phyloP scores from a whole-genome alignment of 257 asterid species.

The Solanum chiquidenum region DNA sequence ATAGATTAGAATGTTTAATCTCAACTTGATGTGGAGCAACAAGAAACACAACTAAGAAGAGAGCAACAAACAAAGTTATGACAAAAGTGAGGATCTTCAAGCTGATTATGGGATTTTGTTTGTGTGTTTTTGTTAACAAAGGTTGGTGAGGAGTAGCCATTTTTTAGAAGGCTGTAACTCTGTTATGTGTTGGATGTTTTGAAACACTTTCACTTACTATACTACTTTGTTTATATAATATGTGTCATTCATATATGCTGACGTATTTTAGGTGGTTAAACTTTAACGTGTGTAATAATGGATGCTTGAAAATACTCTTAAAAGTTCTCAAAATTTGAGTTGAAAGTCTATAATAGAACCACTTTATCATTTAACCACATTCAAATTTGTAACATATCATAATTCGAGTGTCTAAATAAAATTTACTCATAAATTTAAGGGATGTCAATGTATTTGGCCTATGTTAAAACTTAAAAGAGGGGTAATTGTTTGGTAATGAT shows the following conservation, averaged over 20 bases:
- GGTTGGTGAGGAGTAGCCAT: conserved; percentile 19
- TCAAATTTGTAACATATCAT: background rate
- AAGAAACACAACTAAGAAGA: conserved; percentile 6
- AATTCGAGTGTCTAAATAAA: background rate
- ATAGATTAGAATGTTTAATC: background rate
- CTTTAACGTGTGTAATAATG: background rate
- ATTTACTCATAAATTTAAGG: too few relatives aligned
- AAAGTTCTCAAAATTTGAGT: background rate
- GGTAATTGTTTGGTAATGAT: too few relatives aligned
- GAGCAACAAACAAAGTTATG: background rate
- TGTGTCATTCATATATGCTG: background rate
- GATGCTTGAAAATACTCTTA: background rate
- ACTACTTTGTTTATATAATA: background rate
- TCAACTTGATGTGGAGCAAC: conserved; percentile 7
- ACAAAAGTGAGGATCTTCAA: conserved; percentile 20
- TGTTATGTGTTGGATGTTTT: background rate
- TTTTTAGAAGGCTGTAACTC: background rate
- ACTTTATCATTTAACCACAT: background rate
- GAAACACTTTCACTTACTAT: background rate
- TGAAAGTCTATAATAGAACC: background rate
- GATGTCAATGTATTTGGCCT: background rate
- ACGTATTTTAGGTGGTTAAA: background rate
- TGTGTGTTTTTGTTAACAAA: conserved; percentile 7
- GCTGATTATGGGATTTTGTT: background rate
- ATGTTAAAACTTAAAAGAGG: background rate